Percentiles rank a stretch among this genome's conserved stretches.
phyloP scores from a whole-genome alignment of 805 yeast genomes.

The Metschnikowia proteae region DNA sequence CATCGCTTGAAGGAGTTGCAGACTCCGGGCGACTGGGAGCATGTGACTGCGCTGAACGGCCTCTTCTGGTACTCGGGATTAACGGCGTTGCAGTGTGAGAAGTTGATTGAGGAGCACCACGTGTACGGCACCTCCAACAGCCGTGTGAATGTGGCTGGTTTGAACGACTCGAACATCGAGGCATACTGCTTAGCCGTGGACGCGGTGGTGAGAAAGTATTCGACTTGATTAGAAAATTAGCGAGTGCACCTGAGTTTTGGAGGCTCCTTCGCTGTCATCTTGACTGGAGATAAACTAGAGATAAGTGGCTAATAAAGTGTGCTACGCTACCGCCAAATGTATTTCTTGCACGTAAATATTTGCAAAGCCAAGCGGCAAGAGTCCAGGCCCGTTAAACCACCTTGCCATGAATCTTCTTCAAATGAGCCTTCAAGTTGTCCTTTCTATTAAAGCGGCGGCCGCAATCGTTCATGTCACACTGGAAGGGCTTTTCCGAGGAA shows the following conservation, averaged over 20 bases:
- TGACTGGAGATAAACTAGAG: no score
- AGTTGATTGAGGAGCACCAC: conserved; percentile 33
- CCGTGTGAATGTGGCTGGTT: conserved; percentile 44
- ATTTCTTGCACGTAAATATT: neutral
- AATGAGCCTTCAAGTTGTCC: conserved; percentile 57
- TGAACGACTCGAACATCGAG: conserved; percentile 38
- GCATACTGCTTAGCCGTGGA: conserved; percentile 36
- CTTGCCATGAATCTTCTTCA: conserved; percentile 53
- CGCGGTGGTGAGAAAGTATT: conserved; percentile 29
- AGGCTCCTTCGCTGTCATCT: no score
- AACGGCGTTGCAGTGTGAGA: conserved; percentile 29
- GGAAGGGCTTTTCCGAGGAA: conserved; percentile 54
- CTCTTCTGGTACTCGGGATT: conserved; percentile 46
- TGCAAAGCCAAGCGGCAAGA: neutral
- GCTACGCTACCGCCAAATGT: no score
- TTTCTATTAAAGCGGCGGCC: conserved; percentile 56
- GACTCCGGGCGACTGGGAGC: conserved; percentile 45
- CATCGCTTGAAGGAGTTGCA: conserved; percentile 28
- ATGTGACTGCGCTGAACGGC: conserved; percentile 35
- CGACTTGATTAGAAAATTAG: neutral
- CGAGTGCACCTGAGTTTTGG: no score
- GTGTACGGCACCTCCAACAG: conserved; percentile 38
- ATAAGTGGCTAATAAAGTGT: no score
- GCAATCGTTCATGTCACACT: conserved; percentile 49
- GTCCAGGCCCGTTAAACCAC: neutral